phyloP scores from a whole-genome alignment of 345 rosid species.

The Excoecaria cochinchinensis region DNA sequence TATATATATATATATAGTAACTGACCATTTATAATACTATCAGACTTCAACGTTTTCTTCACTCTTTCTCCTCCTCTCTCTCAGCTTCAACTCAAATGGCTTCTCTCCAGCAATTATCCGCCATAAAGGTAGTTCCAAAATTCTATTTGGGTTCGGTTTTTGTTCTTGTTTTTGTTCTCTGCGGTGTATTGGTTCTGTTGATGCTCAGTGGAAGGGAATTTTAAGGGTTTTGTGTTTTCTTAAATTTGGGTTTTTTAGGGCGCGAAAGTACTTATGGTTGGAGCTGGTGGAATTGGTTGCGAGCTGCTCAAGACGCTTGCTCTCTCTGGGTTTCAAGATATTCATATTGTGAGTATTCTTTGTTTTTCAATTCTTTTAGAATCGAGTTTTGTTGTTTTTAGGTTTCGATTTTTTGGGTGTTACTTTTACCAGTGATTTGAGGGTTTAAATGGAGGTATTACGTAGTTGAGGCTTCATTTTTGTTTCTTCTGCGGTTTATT shows the following conservation, averaged over 20 bases:
- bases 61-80: background rate
- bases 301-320: conserved; percentile 96
- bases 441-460: background rate
- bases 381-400: background rate
- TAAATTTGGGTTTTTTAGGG: conserved; percentile 39
- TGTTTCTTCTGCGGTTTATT: background rate
- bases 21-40: conserved; percentile 3
- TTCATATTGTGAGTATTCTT: conserved; percentile 75
- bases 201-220: background rate
- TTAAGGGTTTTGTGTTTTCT: conserved; percentile 14
- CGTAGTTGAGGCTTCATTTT: background rate
- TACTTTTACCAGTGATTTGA: background rate
- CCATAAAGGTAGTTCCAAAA: conserved; percentile 48
- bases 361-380: background rate
- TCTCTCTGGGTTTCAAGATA: conserved; percentile 86
- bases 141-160: background rate
- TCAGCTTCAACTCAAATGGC: conserved; percentile 38
- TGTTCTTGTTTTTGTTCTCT: background rate
- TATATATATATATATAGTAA: background rate
- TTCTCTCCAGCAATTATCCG: conserved; percentile 42
- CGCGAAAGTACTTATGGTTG: conserved; percentile 98
- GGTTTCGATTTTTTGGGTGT: background rate
- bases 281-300: conserved; percentile 99
- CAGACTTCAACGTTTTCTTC: conserved; percentile 16
- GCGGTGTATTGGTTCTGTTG: background rate